Evolutionary conservation across 2,329 filamentous ascomycete genomes (phyloP).

Genomic region (Parastagonospora nodorum): DNA sequence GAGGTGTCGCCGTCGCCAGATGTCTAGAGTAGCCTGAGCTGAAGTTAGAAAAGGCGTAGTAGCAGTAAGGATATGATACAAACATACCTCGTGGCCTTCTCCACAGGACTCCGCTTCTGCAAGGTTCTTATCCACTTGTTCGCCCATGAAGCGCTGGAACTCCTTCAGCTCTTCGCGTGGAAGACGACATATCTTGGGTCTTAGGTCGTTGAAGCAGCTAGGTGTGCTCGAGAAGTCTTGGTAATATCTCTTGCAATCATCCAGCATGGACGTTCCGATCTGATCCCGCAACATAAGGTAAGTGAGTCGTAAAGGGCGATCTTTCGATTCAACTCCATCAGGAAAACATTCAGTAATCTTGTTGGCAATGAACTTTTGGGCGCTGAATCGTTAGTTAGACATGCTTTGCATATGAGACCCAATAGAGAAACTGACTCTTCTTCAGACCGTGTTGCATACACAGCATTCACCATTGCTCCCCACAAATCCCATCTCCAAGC

Average conservation of each 20-base stretch:
- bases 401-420: too few species aligned
- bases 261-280: conserved; percentile 10
- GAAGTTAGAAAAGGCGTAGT: too few species aligned
- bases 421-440: conserved; percentile 12
- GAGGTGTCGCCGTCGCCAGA: too few species aligned
- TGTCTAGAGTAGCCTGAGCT: too few species aligned
- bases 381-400: conserved; percentile 9
- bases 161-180: conserved; percentile 10
- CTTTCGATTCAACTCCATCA: conserved; percentile 9
- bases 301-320: conserved; percentile 20
- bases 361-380: conserved; percentile 4
- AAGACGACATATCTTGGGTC: conserved; percentile 25
- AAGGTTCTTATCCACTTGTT: too few species aligned
- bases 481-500: conserved; percentile 23
- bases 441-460: conserved; percentile 3
- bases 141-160: conserved; percentile 15
- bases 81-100: too few species aligned
- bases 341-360: conserved; percentile 18
- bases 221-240: conserved; percentile 19
- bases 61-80: too few species aligned
- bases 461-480: conserved; percentile 14
- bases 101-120: too few species aligned
- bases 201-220: conserved; percentile 37
- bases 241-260: conserved; percentile 31
- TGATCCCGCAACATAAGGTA: conserved; percentile 17